Evolutionary conservation across 768 basidiomycete genomes (phyloP), one percentile per base, ranked within the genome.

Genomic region (Arthromyces matolae): DNA sequence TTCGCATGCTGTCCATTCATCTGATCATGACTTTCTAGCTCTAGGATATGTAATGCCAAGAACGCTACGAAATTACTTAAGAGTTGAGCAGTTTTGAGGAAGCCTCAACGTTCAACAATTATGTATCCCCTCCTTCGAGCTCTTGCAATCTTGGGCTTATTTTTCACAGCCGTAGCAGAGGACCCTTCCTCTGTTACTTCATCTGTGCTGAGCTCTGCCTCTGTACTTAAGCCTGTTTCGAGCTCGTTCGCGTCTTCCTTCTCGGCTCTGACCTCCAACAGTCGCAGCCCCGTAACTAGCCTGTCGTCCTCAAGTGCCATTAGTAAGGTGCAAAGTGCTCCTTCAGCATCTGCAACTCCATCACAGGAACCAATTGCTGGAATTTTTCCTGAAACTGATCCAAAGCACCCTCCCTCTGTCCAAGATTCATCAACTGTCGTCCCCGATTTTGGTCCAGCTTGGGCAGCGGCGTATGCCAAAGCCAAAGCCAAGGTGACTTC

Each of bases 321-420:
- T n/a, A n/a, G n/a, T n/a, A n/a, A n/a, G n/a, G n/a, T n/a, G 5
- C 45, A 27, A 29, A 47, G 48, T 33, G 42, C 45, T 4, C 73
- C 73, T 58, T 54, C 63, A 3, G 65, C 70, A 7, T 73, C 65
- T 55, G 70, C 73, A 1, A 63, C 66, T 19, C 76, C 78, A n/a
- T 69, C 71, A 1, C 65, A 71, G 19, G 54, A 63, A 0, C 70
- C 79, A 6, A 62, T 75, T 28, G 66, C 76, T 4, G 74, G 72
- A 1, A 49, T 76, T 6, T 80, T 75, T 53, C 72, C 74, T 1
- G 60, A 58, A 2, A 70, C 68, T 4, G 70, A 76, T 41, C 79
- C 78, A 1, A 56, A 65, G 19, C 51, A 64, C 25, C 79, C 79
- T 2, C 79, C 79, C 0, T 59, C 76, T 0, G 68, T 68, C 12